Conservation (phyloP, 106 monocot species). For the Phalaenopsis equestris region DNA sequence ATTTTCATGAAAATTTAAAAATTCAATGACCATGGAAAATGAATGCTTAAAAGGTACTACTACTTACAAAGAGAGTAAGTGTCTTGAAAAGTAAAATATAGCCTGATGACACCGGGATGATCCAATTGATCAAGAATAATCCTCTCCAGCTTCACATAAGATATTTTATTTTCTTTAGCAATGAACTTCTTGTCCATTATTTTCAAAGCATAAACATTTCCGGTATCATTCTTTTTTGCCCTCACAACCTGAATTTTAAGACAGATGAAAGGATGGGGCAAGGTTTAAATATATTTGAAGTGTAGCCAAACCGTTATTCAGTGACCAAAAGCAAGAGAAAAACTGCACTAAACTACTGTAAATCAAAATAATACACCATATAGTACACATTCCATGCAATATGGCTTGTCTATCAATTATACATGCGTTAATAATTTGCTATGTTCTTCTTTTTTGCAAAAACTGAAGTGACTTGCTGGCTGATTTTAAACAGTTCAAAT, state of each 20-base stretch:
- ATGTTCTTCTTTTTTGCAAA: neutral
- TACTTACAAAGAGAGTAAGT: conserved; percentile 84
- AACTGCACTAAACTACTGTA: neutral
- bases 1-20: neutral
- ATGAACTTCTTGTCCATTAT: conserved; percentile 99
- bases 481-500: neutral
- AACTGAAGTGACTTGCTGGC: neutral
- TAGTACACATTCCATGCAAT: neutral
- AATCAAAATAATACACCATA: neutral
- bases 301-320: neutral
- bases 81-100: conserved; percentile 97
- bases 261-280: neutral
- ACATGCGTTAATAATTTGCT: neutral
- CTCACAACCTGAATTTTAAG: conserved; percentile 61
- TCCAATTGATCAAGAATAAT: conserved; percentile 96
- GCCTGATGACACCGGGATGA: conserved; percentile 85
- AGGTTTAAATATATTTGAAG: neutral
- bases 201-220: conserved; percentile 86
- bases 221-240: conserved; percentile 92
- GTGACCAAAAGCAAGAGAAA: neutral
- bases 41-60: conserved; percentile 4
- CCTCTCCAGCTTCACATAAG: conserved; percentile 88
- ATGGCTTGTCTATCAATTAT: neutral
- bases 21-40: neutral
- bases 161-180: conserved; percentile 96